Evolutionary conservation across 257 asterid genomes (phyloP).

Genomic region (Solanum peruvianum): DNA sequence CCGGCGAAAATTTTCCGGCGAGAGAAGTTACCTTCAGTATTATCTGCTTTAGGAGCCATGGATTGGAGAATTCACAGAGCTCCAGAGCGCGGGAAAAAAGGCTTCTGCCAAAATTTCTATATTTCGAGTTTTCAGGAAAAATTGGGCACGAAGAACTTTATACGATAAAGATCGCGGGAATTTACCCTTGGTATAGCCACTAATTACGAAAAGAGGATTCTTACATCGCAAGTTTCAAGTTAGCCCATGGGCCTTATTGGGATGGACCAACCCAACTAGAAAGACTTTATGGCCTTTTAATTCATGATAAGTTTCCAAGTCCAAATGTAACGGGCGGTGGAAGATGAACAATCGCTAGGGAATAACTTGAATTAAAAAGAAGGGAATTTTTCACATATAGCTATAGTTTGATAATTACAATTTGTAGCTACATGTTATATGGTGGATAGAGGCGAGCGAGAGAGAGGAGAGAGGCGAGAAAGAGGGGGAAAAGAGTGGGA

Average conservation of each 20-base stretch:
- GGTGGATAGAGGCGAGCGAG: no score
- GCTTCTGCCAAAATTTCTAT: not conserved
- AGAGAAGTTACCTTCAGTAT: slow-evolving; percentile 49
- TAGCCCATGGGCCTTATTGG: not conserved
- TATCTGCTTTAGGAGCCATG: slow-evolving; percentile 88
- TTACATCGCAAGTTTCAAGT: not conserved
- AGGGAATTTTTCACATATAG: no score
- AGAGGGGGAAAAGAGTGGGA: no score
- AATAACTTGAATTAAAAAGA: no score
- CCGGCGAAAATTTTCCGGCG: not conserved
- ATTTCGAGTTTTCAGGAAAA: not conserved
- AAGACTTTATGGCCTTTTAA: not conserved
- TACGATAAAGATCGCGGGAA: not conserved
- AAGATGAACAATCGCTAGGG: no score
- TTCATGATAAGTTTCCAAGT: no score
- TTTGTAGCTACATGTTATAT: no score
- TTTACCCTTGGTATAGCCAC: not conserved
- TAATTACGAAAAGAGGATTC: not conserved
- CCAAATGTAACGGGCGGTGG: no score
- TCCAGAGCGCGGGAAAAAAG: slow-evolving; percentile 31
- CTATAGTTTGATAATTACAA: no score
- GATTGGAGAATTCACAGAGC: not conserved
- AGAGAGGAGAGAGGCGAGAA: no score
- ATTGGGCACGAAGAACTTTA: not conserved
- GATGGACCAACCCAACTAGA: not conserved